These are phyloP conservation scores for Eurotiales sp. DNA, from an alignment of 2,329 filamentous ascomycete species.

Conservation along the genomic window DNA sequence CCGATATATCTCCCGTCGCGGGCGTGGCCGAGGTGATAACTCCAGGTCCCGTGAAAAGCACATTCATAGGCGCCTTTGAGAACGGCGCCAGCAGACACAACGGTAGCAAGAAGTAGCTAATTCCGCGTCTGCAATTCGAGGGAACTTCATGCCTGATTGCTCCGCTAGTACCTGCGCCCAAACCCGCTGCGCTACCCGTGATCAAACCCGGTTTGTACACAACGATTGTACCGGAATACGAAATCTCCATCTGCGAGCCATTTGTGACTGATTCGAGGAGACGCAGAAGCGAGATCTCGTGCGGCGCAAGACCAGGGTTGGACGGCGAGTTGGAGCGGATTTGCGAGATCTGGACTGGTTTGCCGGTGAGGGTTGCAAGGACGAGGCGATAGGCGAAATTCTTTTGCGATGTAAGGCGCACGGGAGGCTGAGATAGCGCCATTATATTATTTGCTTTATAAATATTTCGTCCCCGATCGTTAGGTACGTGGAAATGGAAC, in stretches of 20 bases:
- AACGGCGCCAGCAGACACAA: conserved; percentile 90
- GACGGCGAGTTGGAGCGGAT: conserved; percentile 85
- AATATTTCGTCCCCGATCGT: too few relatives aligned
- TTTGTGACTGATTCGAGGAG: conserved; percentile 94
- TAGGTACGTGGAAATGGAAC: too few relatives aligned
- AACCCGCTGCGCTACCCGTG: conserved; percentile 73
- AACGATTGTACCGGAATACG: conserved; percentile 89
- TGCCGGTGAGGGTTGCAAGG: conserved; percentile 85
- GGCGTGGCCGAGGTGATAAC: conserved; percentile 87
- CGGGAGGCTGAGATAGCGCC: conserved; percentile 29
- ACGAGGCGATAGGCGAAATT: conserved; percentile 80
- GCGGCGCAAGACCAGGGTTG: conserved; percentile 80
- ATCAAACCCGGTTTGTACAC: conserved; percentile 91
- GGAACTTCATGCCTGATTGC: conserved; percentile 79
- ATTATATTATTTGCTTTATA: neutral
- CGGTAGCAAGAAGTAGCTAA: conserved; percentile 88
- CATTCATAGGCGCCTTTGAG: conserved; percentile 84
- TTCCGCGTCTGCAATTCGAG: conserved; percentile 69
- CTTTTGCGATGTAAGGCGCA: conserved; percentile 80
- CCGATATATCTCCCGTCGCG: conserved; percentile 75
- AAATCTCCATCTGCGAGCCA: conserved; percentile 91
- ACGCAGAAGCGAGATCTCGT: conserved; percentile 93
- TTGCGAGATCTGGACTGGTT: conserved; percentile 84
- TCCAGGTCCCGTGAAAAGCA: conserved; percentile 83
- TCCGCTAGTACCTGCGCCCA: conserved; percentile 64